phyloP scores from a whole-genome alignment of 768 basidiomycete species.

The Amanita jacksonii region DNA sequence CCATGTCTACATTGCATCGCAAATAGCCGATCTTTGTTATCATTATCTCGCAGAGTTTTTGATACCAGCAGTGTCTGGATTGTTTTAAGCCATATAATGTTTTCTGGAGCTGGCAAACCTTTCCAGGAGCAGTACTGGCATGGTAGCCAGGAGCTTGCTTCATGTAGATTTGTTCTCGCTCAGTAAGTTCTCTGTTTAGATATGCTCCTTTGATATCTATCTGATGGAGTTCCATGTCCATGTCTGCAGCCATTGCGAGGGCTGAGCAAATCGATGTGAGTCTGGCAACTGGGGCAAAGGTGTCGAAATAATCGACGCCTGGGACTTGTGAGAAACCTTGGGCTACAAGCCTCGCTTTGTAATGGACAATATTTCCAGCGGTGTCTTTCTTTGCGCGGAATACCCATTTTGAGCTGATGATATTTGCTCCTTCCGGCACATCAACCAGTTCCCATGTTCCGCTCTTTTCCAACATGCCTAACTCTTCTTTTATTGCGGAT shows the following conservation, averaged over 20 bases:
- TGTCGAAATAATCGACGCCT: constrained; percentile 26
- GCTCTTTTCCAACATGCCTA: constrained; percentile 15
- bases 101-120: too few relatives aligned
- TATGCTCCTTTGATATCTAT: constrained; percentile 32
- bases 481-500: constrained; percentile 19
- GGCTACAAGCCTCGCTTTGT: constrained; percentile 26
- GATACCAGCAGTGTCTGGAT: too few relatives aligned
- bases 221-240: constrained; percentile 13
- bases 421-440: background rate
- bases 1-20: too few relatives aligned
- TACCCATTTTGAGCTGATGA: background rate
- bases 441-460: background rate
- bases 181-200: constrained; percentile 23
- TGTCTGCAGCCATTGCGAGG: too few relatives aligned
- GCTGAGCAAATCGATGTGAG: constrained; percentile 9
- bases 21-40: too few relatives aligned
- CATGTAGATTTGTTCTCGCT: background rate
- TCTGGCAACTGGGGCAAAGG: constrained; percentile 12
- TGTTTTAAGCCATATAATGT: too few relatives aligned
- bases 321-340: constrained; percentile 10
- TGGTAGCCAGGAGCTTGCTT: too few relatives aligned
- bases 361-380: too few relatives aligned
- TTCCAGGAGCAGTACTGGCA: too few relatives aligned
- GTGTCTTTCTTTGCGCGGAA: too few relatives aligned
- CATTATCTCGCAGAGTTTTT: too few relatives aligned